Percentiles rank a stretch among this genome's conserved stretches.
Conservation (phyloP, 768 basidiomycete species). For the Candolleomyces efflorescens region DNA sequence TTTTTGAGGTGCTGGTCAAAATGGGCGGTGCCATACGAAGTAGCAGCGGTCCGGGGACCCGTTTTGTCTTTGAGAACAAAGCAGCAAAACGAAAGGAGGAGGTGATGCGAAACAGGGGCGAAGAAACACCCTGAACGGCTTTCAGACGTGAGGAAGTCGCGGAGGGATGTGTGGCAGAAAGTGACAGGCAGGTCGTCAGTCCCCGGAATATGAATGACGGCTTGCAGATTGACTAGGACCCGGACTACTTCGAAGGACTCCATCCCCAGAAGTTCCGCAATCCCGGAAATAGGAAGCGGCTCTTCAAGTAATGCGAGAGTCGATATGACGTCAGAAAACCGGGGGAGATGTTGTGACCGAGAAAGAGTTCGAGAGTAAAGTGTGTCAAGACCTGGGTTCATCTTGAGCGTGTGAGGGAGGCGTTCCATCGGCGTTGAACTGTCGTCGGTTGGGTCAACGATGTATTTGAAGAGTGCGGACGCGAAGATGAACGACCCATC, state of each 20-base stretch:
- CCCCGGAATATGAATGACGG: not conserved
- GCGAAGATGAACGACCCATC: slow-evolving; percentile 19
- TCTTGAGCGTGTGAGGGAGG: not conserved
- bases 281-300: not conserved
- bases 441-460: not conserved
- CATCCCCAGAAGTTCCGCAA: not conserved
- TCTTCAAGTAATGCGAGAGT: not conserved
- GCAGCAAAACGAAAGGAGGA: no score
- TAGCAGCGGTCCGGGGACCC: no score
- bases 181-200: not conserved
- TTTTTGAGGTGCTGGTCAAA: no score
- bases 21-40: no score
- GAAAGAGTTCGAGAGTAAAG: not conserved
- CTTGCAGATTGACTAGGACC: not conserved
- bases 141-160: not conserved
- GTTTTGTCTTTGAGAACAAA: no score
- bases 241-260: not conserved
- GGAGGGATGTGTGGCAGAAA: not conserved
- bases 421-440: not conserved
- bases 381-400: not conserved
- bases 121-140: not conserved
- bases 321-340: not conserved
- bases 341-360: not conserved
- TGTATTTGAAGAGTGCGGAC: not conserved
- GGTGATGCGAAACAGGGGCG: no score